Conservation (phyloP, 176 grass and related monocot genomes). For the Eremochloa ophiuroides region DNA sequence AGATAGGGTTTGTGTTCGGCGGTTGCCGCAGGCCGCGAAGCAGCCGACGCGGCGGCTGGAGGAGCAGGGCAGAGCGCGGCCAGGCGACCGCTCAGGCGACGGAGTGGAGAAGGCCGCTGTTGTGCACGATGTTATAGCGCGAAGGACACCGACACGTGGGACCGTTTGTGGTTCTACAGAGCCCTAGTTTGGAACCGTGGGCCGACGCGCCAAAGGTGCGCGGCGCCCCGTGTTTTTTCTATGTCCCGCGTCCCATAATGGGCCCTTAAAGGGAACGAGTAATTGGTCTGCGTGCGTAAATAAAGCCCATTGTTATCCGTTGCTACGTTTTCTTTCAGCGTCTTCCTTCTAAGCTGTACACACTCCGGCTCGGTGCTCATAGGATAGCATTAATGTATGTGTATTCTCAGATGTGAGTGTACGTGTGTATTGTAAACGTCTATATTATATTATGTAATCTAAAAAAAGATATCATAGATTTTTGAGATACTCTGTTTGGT, state of each 20-base stretch:
- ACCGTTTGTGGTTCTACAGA: not conserved
- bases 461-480: too few relatives aligned
- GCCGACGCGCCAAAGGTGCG: not conserved
- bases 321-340: not conserved
- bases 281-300: too few relatives aligned
- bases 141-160: constrained; percentile 10
- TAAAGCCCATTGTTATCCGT: not conserved
- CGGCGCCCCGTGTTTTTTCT: not conserved
- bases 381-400: too few relatives aligned
- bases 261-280: not conserved
- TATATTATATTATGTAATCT: too few relatives aligned
- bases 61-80: not conserved
- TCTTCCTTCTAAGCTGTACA: too few relatives aligned
- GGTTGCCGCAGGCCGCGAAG: not conserved
- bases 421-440: too few relatives aligned
- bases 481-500: too few relatives aligned
- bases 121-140: constrained; percentile 14
- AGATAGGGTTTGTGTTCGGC: constrained; percentile 4
- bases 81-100: constrained; percentile 18
- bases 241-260: not conserved
- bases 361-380: too few relatives aligned
- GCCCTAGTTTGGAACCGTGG: not conserved
- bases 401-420: too few relatives aligned
- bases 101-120: not conserved
- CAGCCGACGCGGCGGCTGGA: not conserved